Base-by-base conservation (phyloP, 768 basidiomycete genomes). In the Cystobasidium onofrii region DNA sequence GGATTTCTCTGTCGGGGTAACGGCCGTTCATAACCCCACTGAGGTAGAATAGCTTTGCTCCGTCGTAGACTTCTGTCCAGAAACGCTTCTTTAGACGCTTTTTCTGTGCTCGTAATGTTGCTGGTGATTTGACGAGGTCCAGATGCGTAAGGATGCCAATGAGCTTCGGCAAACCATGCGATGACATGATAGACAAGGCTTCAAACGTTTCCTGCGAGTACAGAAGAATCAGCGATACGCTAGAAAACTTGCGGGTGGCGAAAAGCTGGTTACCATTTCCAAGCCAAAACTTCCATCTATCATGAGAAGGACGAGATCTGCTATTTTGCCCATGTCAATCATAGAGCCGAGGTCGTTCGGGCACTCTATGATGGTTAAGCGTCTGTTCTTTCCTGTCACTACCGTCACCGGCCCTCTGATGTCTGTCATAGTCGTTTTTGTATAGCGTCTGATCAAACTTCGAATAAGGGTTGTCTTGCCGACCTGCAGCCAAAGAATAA, bases 21-120 rank as follows among this genome's bases (percentile, higher is more conserved):
- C 94, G 90, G 23, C 96, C 96, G 78, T 98, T 97, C 78, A 98
- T 86, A 36, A 97, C 91, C 20, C 95, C 96, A 1, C 91, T 93
- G 64, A 98, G 88, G 81, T 96, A 97, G 83, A 97, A 98, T 9
- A 99, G 87, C 81, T 99, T 99, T 34, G 96, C 95, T 63, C 96
- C 96, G 78, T 93, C 90, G 81, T 98, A 98, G 15, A 99, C 98
- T 82, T 99, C 96, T 0, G 94, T 92, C 96, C 96, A 99, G 83
- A 99, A 99, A 12, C 96, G 90, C 80, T 92, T 96, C 82, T 99
- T 99, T 44, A 99, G 86, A 0, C 88, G 83, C 79, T 96, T 96
- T 83, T 98, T 99, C 66, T 92, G 92, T 63, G 87, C 87, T 73
- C 89, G 89, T 46, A 98, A 87, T 1, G 88, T 88, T 0, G 90